These are phyloP conservation scores for Roridomyces roridus DNA, from an alignment of 768 basidiomycete species.

Conservation along the genomic window DNA sequence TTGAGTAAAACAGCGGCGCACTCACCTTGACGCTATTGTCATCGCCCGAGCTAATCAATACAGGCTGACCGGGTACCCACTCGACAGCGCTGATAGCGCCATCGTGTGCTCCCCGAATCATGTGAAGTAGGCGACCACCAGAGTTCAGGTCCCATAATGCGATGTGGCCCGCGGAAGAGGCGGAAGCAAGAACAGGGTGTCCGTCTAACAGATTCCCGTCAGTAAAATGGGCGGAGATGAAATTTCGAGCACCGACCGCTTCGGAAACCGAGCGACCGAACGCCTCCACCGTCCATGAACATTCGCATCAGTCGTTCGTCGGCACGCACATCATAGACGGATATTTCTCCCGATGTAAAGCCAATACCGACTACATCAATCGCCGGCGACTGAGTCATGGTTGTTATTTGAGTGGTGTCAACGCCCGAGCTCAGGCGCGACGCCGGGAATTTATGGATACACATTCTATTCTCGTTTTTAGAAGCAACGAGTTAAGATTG, in stretches of 20 bases:
- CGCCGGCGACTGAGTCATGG: constrained; percentile 89
- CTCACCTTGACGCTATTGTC: constrained; percentile 95
- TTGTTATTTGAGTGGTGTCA: constrained; percentile 58
- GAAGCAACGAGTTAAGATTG: neutral
- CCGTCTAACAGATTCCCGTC: constrained; percentile 60
- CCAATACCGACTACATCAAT: constrained; percentile 97
- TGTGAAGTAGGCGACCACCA: constrained; percentile 82
- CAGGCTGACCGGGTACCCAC: constrained; percentile 93
- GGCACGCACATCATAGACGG: constrained; percentile 87
- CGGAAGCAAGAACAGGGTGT: constrained; percentile 86
- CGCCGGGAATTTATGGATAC: constrained; percentile 80
- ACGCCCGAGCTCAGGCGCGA: constrained; percentile 54
- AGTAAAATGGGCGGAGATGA: neutral
- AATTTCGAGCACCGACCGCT: constrained; percentile 61
- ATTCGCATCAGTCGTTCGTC: constrained; percentile 90
- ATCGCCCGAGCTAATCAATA: constrained; percentile 88
- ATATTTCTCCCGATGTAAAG: constrained; percentile 85
- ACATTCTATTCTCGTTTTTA: constrained; percentile 54
- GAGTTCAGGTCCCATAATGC: constrained; percentile 93
- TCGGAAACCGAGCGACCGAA: constrained; percentile 82
- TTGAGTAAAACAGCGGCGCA: neutral
- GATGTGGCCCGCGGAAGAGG: constrained; percentile 86
- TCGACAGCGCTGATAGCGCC: constrained; percentile 81
- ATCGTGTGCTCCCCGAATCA: constrained; percentile 89
- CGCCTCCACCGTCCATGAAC: constrained; percentile 87